Evolutionary conservation across 148 eudicot species (phyloP), one percentile per base, ranked within the genome.

Genomic region (Camellia sinensis): DNA sequence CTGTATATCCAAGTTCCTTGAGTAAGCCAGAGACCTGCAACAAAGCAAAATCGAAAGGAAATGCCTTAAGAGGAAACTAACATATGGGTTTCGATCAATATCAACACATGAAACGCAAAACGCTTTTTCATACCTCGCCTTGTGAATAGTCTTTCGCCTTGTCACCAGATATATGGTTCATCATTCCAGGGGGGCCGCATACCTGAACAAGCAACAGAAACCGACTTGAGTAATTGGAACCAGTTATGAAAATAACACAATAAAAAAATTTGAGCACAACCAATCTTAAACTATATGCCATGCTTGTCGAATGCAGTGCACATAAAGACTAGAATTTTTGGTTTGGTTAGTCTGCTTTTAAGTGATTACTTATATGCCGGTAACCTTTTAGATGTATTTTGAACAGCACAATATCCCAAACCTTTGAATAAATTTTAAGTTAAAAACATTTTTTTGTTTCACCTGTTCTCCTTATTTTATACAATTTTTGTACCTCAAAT

Each of bases 121-220:
- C n/a, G n/a, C n/a, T n/a, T n/a, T n/a, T n/a, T n/a, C n/a, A n/a
- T n/a, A n/a, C n/a, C n/a, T n/a, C n/a, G n/a, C n/a, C n/a, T n/a
- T n/a, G n/a, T n/a, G n/a, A n/a, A 53, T 81, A 62, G 80, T 89
- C 91, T 76, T 90, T 89, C 12, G 91, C 91, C 88, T 92, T 94
- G 79, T 82, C 91, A 57, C 98, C 98, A 17, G 94, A 92, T 66
- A 94, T 73, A 80, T 91, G 94, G 11, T 87, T 71, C 94, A 94
- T 91, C 98, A 94, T 88, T 80, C 97, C 98, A 78, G 94, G 97
- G 46, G 98, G 98, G 22, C 97, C 98, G 66, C 98, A 94, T 50
- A 92, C 92, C 77, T 74, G 29, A 74, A 54, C 46, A 74, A n/a
- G n/a, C n/a, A n/a, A n/a, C n/a, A 56, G 37, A 53, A 53, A 12